These are phyloP conservation scores for Usnea hakonensis DNA, from an alignment of 495 filamentous ascomycete genomes.

Conservation along the genomic window DNA sequence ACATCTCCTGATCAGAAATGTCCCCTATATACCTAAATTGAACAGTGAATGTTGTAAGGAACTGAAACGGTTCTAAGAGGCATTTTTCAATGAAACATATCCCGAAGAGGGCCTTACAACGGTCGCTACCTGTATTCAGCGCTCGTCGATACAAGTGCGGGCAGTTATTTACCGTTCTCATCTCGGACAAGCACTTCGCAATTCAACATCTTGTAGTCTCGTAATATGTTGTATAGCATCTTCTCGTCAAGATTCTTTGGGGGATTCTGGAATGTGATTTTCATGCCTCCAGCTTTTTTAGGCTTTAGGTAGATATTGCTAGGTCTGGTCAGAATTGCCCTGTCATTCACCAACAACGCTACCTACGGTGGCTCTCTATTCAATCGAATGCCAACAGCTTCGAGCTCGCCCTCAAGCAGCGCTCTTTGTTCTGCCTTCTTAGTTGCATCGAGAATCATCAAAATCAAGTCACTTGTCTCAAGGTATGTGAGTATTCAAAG, in stretches of 20 bases:
- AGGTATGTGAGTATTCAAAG: neutral
- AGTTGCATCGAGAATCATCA: constrained; percentile 96
- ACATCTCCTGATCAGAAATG: too few species aligned
- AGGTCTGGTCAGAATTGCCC: neutral
- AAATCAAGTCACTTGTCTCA: constrained; percentile 88
- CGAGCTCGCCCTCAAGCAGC: constrained; percentile 83
- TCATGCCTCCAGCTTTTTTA: constrained; percentile 97
- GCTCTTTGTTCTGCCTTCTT: constrained; percentile 93
- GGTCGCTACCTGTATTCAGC: constrained; percentile 49
- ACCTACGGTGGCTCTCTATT: constrained; percentile 85
- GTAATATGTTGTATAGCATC: constrained; percentile 91
- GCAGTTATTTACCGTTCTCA: constrained; percentile 56
- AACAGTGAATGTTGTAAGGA: too few species aligned
- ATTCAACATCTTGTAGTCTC: constrained; percentile 98
- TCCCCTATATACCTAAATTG: too few species aligned
- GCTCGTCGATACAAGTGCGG: neutral
- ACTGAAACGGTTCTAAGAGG: too few species aligned
- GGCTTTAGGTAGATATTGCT: constrained; percentile 98
- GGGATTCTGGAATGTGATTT: constrained; percentile 86
- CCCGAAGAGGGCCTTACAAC: too few species aligned
- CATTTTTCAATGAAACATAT: too few species aligned
- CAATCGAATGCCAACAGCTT: constrained; percentile 91
- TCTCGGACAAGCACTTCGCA: constrained; percentile 94
- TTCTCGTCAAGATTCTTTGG: constrained; percentile 93
- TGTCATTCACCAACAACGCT: neutral